Base-by-base conservation (phyloP, 2,329 filamentous ascomycete species). In the Aureobasidium melanogenum region DNA sequence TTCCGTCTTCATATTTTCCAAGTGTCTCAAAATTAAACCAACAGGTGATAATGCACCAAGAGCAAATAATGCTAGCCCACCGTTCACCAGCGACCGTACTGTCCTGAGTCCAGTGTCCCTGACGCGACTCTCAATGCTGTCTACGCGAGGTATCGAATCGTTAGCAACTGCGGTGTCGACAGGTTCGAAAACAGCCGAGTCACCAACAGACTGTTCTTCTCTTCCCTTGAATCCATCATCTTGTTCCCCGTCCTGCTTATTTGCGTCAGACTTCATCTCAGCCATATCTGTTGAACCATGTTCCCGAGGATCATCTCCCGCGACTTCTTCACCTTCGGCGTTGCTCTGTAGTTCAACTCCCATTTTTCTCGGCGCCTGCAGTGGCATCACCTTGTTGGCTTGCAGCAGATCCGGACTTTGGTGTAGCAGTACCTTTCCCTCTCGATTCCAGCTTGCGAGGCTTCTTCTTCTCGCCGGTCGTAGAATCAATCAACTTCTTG, bases 381-480 rank as follows among this genome's bases (percentile, higher is more conserved):
- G 54, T 32, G 26, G 47, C 48, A 28, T 51, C 48, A 2, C 19
- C 48, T 19, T 61, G 36, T 36, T 51, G 47, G 9, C 46, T 61
- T 12, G 17, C 39, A n/a, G 47, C 58, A 54, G 47, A 61, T 2
- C 39, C 48, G 10, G 48, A 52, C n/a, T 52, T 39, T 15, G 47
- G 36, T 10, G 58, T 54, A 39, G 48, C 19, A 6, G 58, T 38
- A 22, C 36, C 48, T 26, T 50, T 60, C 19, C 10, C 22, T 41
- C 44, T 59, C 2, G 56, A 41, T 19, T 59, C 43, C 17, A 59
- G 24, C 26, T 59, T 59, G 24, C 56, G 56, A 6, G 59, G 51
- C 46, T 62, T 57, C 46, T 62, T 57, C 36, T 52, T 57, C 26
- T 57, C 60, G n/a, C 52, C 60, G 9, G 51, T 62, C 3, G 61